Conservation (phyloP, 192 early-diverging fungal genomes). For the Gamsiella multidivaricata region DNA sequence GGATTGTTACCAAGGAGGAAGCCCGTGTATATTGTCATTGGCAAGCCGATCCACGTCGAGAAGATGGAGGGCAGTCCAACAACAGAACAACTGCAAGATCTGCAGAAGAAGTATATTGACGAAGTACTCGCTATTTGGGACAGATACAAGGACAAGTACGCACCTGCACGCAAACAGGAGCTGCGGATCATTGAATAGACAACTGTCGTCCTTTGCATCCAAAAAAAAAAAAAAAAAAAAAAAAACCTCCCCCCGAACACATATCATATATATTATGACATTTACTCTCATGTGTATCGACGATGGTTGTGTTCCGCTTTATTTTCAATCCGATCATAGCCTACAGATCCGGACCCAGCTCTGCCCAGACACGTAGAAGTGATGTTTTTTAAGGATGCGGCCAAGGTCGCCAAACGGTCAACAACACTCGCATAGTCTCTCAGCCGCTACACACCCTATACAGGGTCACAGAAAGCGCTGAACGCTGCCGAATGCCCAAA, state of each 20-base stretch:
- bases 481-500: too few species aligned
- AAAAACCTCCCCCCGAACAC: not conserved
- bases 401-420: too few species aligned
- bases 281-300: not conserved
- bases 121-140: conserved; percentile 70
- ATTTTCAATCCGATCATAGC: too few species aligned
- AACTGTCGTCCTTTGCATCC: conserved; percentile 2
- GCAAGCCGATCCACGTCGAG: conserved; percentile 70
- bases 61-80: conserved; percentile 63
- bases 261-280: too few species aligned
- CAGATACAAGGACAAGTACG: conserved; percentile 76
- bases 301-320: too few species aligned
- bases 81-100: conserved; percentile 64
- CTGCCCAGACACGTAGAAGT: too few species aligned
- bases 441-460: too few species aligned
- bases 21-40: conserved; percentile 65
- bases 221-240: conserved; percentile 9
- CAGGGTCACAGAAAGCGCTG: too few species aligned
- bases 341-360: too few species aligned
- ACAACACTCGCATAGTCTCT: too few species aligned
- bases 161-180: conserved; percentile 68
- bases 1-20: conserved; percentile 62
- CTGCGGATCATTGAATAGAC: conserved; percentile 71
- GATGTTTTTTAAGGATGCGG: too few species aligned
- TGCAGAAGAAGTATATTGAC: conserved; percentile 75